phyloP scores from a whole-genome alignment of 2,329 filamentous ascomycete genomes.

The Aspergillus hortae region DNA sequence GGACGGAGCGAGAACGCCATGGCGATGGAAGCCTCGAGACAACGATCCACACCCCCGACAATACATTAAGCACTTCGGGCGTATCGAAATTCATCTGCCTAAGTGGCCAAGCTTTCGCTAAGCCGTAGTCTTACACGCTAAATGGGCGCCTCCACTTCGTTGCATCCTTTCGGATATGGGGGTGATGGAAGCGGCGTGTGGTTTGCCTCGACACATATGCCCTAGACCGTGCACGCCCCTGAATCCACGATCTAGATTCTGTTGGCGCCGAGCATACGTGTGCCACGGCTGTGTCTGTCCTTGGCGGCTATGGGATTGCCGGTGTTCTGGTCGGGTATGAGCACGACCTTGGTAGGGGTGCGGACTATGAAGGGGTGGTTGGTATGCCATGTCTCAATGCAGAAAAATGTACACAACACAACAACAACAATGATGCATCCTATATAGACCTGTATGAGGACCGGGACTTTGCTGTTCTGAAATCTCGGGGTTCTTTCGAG shows the following conservation, averaged over 20 bases:
- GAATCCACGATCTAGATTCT: neutral
- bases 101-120: neutral
- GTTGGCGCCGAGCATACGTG: too few relatives aligned
- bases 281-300: neutral
- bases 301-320: neutral
- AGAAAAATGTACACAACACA: neutral
- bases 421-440: neutral
- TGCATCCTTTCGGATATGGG: neutral
- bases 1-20: neutral
- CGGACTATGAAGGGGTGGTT: neutral
- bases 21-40: neutral
- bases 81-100: neutral
- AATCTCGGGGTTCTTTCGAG: neutral
- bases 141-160: neutral
- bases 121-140: neutral
- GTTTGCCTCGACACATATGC: neutral
- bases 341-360: neutral
- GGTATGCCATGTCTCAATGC: slow-evolving; percentile 1
- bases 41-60: neutral
- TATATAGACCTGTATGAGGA: neutral
- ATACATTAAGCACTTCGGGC: neutral
- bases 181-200: too few relatives aligned
- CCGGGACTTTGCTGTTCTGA: neutral
- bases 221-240: neutral
- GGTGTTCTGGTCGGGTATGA: neutral